Evolutionary conservation across 495 filamentous ascomycete species (phyloP).

Genomic region (Lindgomyces ingoldianus): DNA sequence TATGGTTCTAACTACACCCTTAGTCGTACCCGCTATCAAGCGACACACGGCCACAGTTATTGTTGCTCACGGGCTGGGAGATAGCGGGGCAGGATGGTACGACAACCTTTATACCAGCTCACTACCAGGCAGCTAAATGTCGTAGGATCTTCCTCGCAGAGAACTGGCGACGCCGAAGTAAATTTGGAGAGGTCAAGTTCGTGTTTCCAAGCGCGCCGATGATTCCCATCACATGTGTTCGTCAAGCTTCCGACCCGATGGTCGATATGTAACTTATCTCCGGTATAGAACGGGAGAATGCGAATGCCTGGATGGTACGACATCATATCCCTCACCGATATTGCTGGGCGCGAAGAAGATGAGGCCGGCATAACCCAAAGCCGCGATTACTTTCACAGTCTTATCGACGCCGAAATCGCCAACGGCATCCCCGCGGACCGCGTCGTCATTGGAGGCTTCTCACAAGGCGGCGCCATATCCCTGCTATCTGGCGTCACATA

Average conservation of each 20-base stretch:
- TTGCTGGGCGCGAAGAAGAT: constrained; percentile 57
- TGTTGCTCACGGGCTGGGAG: constrained; percentile 87
- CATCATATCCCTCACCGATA: constrained; percentile 58
- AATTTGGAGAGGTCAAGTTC: constrained; percentile 88
- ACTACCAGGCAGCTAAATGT: too few species aligned
- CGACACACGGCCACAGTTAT: constrained; percentile 95
- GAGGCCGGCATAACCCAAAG: constrained; percentile 76
- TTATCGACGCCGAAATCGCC: constrained; percentile 81
- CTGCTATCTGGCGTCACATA: constrained; percentile 70
- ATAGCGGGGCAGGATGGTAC: constrained; percentile 59
- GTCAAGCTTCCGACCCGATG: constrained; percentile 32
- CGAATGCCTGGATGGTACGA: constrained; percentile 92
- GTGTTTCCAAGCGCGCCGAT: constrained; percentile 90
- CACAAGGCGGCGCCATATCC: constrained; percentile 62
- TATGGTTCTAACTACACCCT: constrained; percentile 58
- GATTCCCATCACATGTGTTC: constrained; percentile 85
- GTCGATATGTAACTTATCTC: constrained; percentile 1
- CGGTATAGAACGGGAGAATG: constrained; percentile 71
- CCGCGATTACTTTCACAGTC: constrained; percentile 70
- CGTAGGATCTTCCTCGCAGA: constrained; percentile 75
- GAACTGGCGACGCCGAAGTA: constrained; percentile 81
- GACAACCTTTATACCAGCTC: too few species aligned
- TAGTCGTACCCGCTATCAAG: constrained; percentile 83
- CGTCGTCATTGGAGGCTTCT: constrained; percentile 80
- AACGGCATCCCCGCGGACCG: constrained; percentile 78